Base-by-base conservation (phyloP, 257 asterid species). In the Solanum rostratum region DNA sequence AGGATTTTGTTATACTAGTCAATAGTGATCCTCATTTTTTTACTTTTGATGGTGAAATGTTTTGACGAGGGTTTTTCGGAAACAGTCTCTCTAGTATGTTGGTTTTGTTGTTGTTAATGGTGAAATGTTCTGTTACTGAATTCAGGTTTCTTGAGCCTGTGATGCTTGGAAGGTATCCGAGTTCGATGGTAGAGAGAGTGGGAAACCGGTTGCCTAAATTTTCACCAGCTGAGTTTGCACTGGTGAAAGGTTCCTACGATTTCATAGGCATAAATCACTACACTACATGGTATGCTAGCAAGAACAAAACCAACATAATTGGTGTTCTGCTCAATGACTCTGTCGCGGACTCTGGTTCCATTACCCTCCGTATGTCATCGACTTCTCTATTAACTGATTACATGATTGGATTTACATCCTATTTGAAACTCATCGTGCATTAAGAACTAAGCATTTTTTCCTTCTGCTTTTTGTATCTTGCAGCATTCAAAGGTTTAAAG, bases 241-340 rank as follows among this genome's bases (percentile, higher is more conserved):
- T 84, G 3, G 30, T 84, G 53, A 84, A 76, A 60, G 86, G 86
- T 13, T 84, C 86, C 24, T 84, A 74, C 24, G 86, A 84, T 84
- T 84, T 84, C 45, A 59, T 84, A 53, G 86, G 86, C 68, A 57
- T 84, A 70, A 84, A 84, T 70, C 81, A 84, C n/a, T 73, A 84
- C 24, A 84, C 86, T 6, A 63, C 83, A 53, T 71, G 73, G 57
- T 84, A 84, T 84, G 83, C 76, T 5, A 89, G 79, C 80, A 86
- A 70, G 16, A 88, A 91, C 76, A 76, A 11, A 10, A 86, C 92
- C n/a, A 88, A 90, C 87, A 45, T 90, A 45, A 85, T 92, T 2
- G 96, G 93, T 15, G 86, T 82, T 66, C 73, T 92, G 27, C 92
- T 93, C 79, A 93, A 91, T 10, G 98, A 92, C 87, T 18, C 97